Evolutionary conservation across 768 basidiomycete genomes (phyloP), one percentile per base, ranked within the genome.

Genomic region (Collybiopsis confluens): DNA sequence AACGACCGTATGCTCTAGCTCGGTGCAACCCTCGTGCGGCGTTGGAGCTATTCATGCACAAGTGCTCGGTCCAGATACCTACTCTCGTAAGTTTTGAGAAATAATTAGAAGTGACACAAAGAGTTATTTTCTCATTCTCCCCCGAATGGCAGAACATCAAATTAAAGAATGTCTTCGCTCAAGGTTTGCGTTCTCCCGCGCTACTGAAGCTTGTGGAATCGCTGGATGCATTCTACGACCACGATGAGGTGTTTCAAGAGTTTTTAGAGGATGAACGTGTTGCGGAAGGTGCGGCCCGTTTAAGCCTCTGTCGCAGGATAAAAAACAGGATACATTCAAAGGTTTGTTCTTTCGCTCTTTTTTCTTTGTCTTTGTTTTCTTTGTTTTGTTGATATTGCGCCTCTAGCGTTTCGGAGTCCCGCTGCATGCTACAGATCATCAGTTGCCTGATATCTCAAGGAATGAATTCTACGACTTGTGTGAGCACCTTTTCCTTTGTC

Each of bases 221-320:
- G 9, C 59, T 75, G 21, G 72, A 76, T 46, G 72, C 70, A 6
- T 74, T 73, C 38, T 64, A 72, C 16, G 72, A 74, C 55, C 70
- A 73, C 52, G 71, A 70, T 54, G 59, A 57, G 0, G 65, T 68
- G 9, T 73, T 76, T 44, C 61, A 63, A 37, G 61, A 65, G 37
- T 73, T 69, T 55, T 59, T 73, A 24, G 56, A 58, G 13, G 56
- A 55, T 35, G 64, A 70, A 45, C 59, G 62, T 24, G 59, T 63
- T 16, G 58, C 61, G 3, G 54, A 36, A 2, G 62, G 54, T 5
- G 64, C 59, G 9, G 60, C 59, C 21, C 57, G 52, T n/a, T 59
- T 68, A 9, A 65, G 66, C 7, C 51, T 75, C n/a, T 43, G 58
- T 9, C 58, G 69, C 48, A 66, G 69, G 36, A 48, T 61, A 35